These are phyloP conservation scores for Elsinoe australis DNA, from an alignment of 2,329 filamentous ascomycete species.

Conservation along the genomic window DNA sequence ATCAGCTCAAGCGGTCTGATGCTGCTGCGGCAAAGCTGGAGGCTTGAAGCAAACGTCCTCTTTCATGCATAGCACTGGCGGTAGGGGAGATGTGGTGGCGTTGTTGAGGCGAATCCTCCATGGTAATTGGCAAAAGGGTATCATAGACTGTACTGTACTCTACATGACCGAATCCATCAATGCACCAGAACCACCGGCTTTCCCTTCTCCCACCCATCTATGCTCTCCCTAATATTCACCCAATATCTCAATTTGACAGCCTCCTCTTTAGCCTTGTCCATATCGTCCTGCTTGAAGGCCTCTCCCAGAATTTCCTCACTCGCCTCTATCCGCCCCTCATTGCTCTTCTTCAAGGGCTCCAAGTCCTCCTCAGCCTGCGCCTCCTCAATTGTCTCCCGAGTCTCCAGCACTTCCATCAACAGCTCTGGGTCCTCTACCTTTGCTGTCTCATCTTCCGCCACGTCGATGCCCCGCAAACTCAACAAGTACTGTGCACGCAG, in stretches of 20 bases:
- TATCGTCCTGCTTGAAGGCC: conserved; percentile 59
- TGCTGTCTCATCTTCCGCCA: conserved; percentile 68
- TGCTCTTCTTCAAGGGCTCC: conserved; percentile 51
- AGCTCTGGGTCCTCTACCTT: conserved; percentile 63
- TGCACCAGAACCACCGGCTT: conserved; percentile 52
- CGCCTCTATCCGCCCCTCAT: conserved; percentile 57
- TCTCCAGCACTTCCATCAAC: conserved; percentile 72
- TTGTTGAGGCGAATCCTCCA: background rate
- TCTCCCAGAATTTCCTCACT: conserved; percentile 56
- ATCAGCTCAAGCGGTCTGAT: conserved; percentile 31
- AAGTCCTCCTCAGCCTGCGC: conserved; percentile 55
- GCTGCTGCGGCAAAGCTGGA: conserved; percentile 1
- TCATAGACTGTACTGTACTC: conserved; percentile 13
- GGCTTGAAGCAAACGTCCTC: background rate
- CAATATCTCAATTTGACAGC: conserved; percentile 78
- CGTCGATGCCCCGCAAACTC: conserved; percentile 61
- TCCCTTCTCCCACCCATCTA: conserved; percentile 78
- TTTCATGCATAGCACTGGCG: background rate
- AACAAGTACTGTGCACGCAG: conserved; percentile 84
- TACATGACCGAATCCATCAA: conserved; percentile 30
- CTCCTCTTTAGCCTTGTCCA: conserved; percentile 61
- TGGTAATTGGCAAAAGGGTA: conserved; percentile 17
- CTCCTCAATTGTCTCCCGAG: conserved; percentile 54
- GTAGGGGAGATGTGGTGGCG: background rate
- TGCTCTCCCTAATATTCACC: conserved; percentile 74